A percentile compares a stretch with the other conserved stretches of the same genome.
phyloP scores from a whole-genome alignment of 1,284 basidiomycete species.

The Cryptococcus neoformans region DNA sequence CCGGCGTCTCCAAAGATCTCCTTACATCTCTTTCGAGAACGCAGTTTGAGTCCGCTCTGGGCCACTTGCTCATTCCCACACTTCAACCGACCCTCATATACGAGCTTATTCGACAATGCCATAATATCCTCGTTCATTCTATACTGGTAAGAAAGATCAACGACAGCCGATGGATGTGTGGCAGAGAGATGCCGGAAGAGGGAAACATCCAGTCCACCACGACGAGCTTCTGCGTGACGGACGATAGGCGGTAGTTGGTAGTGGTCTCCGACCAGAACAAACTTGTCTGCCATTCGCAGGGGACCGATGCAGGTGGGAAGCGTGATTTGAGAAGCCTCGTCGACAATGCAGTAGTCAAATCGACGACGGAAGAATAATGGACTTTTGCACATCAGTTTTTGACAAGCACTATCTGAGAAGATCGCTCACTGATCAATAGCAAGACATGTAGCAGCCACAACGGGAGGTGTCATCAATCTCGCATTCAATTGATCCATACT shows the following conservation, averaged over 20 bases:
- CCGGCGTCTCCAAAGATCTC: conserved; percentile 11
- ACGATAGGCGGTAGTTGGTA: conserved; percentile 94
- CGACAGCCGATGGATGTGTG: conserved; percentile 76
- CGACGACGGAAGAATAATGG: conserved; percentile 75
- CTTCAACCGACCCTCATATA: conserved; percentile 73
- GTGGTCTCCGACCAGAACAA: conserved; percentile 95
- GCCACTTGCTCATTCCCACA: conserved; percentile 76
- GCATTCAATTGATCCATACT: conserved; percentile 74
- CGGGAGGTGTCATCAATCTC: conserved; percentile 77
- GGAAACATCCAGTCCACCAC: conserved; percentile 82
- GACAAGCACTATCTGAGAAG: neutral
- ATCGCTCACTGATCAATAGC: conserved; percentile 80
- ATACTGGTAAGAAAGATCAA: conserved; percentile 83
- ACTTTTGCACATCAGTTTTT: conserved; percentile 50
- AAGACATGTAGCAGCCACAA: conserved; percentile 94
- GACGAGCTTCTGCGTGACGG: conserved; percentile 71
- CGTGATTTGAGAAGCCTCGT: conserved; percentile 97
- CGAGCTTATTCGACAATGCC: conserved; percentile 82
- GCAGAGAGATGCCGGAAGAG: conserved; percentile 86
- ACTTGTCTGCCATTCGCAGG: conserved; percentile 74
- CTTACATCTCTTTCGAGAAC: conserved; percentile 49
- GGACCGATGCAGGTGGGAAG: conserved; percentile 94
- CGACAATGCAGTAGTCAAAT: conserved; percentile 98
- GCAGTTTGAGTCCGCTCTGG: conserved; percentile 58
- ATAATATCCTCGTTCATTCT: conserved; percentile 98